Base-by-base conservation (phyloP, 192 early-diverging fungal species). In the Coemansia furcata region DNA sequence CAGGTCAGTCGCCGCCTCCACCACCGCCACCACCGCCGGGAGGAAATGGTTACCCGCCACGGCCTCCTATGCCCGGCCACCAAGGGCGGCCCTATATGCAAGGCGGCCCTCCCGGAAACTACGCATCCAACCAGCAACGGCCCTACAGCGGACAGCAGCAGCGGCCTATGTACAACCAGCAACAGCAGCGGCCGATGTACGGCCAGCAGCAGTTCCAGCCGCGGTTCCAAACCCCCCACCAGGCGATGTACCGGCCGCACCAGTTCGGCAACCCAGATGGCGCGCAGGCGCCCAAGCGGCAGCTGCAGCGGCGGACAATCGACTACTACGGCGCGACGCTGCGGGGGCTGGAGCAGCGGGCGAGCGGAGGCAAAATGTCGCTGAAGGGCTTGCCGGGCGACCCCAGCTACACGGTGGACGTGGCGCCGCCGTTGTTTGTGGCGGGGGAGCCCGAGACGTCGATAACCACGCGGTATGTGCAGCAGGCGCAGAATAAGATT, bases 281-380 rank as follows among this genome's bases (percentile, higher is more conserved):
- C n/a, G 62, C 47, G 23, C 94, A 92, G 70, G 87, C 88, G 17
- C 87, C 94, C 75, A 85, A 95, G 60, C 92, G 93, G 73, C 93
- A 93, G 12, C 90, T 96, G 66, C 93, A 97, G 78, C 84, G 97
- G 50, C 85, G 92, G 11, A 99, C 97, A 0, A 91, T 99, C 17
- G 97, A 99, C 78, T 96, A 93, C 76, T 93, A 95, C 66, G 86
- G 92, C 19, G 86, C 90, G 29, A 85, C 95, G 12, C 87, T 90
- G 43, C 86, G 89, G 63, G 90, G 91, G 65, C 77, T 92, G 44
- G 93, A 84, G 47, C 40, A 69, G 14, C 63, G 64, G n/a, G 10
- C 63, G 5, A 69, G 67, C 1, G 71, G 78, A 3, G 37, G 50
- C 7, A 23, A 26, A 4, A 23, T 54, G 12, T 72, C 75, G 44